Evolutionary conservation across 2,329 filamentous ascomycete genomes (phyloP).

Genomic region (Fusarium sp.): DNA sequence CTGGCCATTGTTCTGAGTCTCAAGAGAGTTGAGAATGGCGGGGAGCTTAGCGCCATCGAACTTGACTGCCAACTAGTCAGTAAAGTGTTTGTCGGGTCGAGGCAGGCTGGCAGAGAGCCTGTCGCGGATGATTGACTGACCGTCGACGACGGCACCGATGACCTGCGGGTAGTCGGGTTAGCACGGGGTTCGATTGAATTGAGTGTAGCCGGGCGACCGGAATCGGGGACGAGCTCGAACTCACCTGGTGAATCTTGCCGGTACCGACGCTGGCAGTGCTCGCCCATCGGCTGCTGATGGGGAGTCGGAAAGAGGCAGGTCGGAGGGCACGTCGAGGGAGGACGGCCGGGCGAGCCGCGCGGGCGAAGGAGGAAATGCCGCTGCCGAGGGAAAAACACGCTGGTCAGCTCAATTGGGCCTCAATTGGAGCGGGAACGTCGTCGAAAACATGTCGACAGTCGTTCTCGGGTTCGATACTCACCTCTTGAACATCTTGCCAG

Average conservation of each 20-base stretch:
- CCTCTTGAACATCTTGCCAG: slow-evolving; percentile 87
- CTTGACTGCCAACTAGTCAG: slow-evolving; percentile 77
- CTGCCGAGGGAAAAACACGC: slow-evolving; percentile 56
- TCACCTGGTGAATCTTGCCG: slow-evolving; percentile 78
- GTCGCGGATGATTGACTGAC: slow-evolving; percentile 67
- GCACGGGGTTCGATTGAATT: slow-evolving; percentile 27
- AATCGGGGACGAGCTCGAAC: slow-evolving; percentile 42
- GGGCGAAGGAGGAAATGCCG: slow-evolving; percentile 74
- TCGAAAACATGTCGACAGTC: slow-evolving; percentile 43
- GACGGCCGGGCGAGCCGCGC: slow-evolving; percentile 71
- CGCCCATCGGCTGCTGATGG: slow-evolving; percentile 69
- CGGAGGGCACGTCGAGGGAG: slow-evolving; percentile 68
- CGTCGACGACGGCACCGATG: slow-evolving; percentile 99
- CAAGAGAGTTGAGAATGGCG: slow-evolving; percentile 96
- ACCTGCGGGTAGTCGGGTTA: slow-evolving; percentile 69
- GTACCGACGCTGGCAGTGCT: slow-evolving; percentile 69
- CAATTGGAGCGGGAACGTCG: slow-evolving; percentile 56
- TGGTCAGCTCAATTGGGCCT: slow-evolving; percentile 60
- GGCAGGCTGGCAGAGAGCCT: slow-evolving; percentile 22
- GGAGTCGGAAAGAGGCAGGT: slow-evolving; percentile 67
- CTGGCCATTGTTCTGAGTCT: slow-evolving; percentile 89
- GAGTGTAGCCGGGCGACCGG: slow-evolving; percentile 39
- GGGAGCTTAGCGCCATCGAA: slow-evolving; percentile 95
- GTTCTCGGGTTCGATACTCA: slow-evolving; percentile 61
- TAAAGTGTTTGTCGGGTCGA: neutral